Conservation (phyloP, 1,139 yeast species). For the Debaryomyces fabryi region DNA sequence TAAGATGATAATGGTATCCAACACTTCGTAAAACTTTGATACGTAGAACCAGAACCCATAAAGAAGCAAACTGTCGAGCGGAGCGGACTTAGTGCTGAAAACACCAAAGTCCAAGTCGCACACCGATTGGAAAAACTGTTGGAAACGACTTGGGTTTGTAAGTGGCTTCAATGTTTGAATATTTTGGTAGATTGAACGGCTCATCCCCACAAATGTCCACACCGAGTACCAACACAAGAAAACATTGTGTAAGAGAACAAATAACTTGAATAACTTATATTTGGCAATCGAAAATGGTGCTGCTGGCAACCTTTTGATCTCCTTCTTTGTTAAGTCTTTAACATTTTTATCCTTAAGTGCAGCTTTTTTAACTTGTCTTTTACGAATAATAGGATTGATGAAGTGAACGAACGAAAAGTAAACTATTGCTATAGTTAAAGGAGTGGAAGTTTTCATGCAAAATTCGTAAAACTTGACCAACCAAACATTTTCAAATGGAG, state of each 20-base stretch:
- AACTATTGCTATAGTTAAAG: conserved; percentile 59
- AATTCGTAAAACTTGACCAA: conserved; percentile 29
- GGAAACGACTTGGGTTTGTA: conserved; percentile 15
- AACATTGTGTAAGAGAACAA: conserved; percentile 65
- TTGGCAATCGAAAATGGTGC: conserved; percentile 59
- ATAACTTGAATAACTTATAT: conserved; percentile 48
- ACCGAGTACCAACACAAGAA: conserved; percentile 66
- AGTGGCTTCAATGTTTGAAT: conserved; percentile 29
- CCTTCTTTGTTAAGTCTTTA: conserved; percentile 20
- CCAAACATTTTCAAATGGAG: conserved; percentile 37
- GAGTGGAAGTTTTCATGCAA: conserved; percentile 48
- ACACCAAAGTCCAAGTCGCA: conserved; percentile 67
- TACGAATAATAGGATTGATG: conserved; percentile 46
- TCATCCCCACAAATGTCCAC: conserved; percentile 76
- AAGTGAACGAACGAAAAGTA: conserved; percentile 65
- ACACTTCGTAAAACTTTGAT: conserved; percentile 72
- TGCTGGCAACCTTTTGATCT: conserved; percentile 47
- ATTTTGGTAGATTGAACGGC: conserved; percentile 48
- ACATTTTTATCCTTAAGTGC: conserved; percentile 14
- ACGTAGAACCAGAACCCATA: conserved; percentile 72
- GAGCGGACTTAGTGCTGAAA: conserved; percentile 39
- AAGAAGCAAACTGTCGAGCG: conserved; percentile 52
- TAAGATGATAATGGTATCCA: conserved; percentile 69
- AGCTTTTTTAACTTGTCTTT: conserved; percentile 36
- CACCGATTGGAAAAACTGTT: conserved; percentile 54